Evolutionary conservation across 306 rosid species (phyloP).

Genomic region (Rosa persica): DNA sequence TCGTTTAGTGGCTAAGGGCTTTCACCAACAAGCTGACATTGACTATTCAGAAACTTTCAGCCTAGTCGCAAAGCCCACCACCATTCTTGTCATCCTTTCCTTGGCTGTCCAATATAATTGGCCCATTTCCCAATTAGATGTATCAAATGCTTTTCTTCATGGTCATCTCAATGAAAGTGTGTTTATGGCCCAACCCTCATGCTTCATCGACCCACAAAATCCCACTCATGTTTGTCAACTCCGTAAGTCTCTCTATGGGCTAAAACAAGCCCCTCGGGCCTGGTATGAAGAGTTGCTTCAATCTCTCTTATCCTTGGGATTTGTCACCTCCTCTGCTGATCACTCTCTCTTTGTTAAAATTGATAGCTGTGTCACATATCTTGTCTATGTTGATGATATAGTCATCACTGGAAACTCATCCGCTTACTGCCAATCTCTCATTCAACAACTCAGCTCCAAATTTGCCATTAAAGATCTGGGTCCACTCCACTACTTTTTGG

Average conservation of each 20-base stretch:
- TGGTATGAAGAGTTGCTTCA: not conserved
- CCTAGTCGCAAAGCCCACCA: not conserved
- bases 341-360: not conserved
- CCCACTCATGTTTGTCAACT: not conserved
- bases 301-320: not conserved
- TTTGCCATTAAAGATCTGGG: not conserved
- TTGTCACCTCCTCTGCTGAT: not conserved
- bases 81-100: not conserved
- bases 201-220: too few relatives aligned
- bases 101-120: not conserved
- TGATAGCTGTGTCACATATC: not conserved
- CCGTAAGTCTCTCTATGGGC: not conserved
- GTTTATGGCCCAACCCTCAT: too few relatives aligned
- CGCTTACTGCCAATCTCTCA: not conserved
- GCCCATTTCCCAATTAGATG: too few relatives aligned
- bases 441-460: too few relatives aligned
- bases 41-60: not conserved
- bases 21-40: not conserved
- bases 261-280: not conserved
- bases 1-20: not conserved
- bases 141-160: too few relatives aligned
- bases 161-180: too few relatives aligned
- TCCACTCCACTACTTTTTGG: not conserved
- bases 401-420: not conserved
- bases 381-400: slow-evolving; percentile 5